Conservation (phyloP, 495 filamentous ascomycete species). For the Saxophila tyrrhenica region DNA sequence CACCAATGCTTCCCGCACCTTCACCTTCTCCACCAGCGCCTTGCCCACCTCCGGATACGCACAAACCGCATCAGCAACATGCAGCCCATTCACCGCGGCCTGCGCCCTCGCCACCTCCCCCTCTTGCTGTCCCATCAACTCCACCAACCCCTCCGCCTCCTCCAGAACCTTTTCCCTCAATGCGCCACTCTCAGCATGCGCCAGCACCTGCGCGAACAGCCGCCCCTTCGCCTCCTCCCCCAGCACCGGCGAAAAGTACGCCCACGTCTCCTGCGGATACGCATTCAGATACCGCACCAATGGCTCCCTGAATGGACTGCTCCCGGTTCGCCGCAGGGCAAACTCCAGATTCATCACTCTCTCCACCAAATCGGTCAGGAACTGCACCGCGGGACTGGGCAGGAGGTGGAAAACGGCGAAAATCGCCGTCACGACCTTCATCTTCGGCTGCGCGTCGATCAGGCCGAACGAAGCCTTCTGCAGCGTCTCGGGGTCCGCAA, state of each 20-base stretch:
- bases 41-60: slow-evolving; percentile 44
- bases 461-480: slow-evolving; percentile 89
- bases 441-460: slow-evolving; percentile 78
- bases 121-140: slow-evolving; percentile 43
- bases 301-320: slow-evolving; percentile 83
- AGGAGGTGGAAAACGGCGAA: slow-evolving; percentile 95
- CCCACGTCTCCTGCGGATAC: slow-evolving; percentile 80
- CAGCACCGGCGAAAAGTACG: slow-evolving; percentile 61
- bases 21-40: slow-evolving; percentile 70
- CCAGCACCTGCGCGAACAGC: slow-evolving; percentile 88
- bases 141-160: slow-evolving; percentile 57
- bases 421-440: slow-evolving; percentile 86
- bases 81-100: slow-evolving; percentile 77
- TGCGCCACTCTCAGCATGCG: slow-evolving; percentile 58
- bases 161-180: slow-evolving; percentile 62
- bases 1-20: slow-evolving; percentile 59
- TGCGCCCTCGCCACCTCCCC: slow-evolving; percentile 44
- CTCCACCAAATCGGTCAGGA: slow-evolving; percentile 79
- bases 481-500: slow-evolving; percentile 67
- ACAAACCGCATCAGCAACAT: slow-evolving; percentile 65
- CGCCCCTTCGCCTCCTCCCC: slow-evolving; percentile 77
- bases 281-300: slow-evolving; percentile 90
- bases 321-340: slow-evolving; percentile 75
- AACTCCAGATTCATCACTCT: slow-evolving; percentile 81
- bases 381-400: slow-evolving; percentile 74